A percentile compares a stretch with the other conserved stretches of the same genome.
These are phyloP conservation scores for Taiwanofungus camphoratus DNA, from an alignment of 1,284 basidiomycete species.

Conservation along the genomic window DNA sequence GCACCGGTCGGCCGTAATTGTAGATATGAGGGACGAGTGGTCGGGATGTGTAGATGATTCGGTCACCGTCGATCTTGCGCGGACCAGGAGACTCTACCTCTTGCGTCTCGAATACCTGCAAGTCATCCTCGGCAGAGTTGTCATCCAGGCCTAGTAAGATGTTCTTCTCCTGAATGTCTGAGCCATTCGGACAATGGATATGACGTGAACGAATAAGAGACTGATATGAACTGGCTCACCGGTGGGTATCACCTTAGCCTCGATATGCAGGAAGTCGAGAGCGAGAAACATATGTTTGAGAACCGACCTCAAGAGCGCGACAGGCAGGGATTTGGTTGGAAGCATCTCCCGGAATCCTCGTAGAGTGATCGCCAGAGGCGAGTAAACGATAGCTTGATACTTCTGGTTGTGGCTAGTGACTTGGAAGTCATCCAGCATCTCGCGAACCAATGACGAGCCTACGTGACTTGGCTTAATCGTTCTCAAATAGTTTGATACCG, in stretches of 20 bases:
- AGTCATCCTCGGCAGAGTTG: constrained; percentile 8
- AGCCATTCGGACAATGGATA: neutral
- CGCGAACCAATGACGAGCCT: constrained; percentile 6
- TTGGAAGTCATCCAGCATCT: constrained; percentile 13
- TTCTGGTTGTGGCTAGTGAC: constrained; percentile 6
- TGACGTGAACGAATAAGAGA: constrained; percentile 1
- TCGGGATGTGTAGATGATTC: constrained; percentile 11
- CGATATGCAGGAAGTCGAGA: constrained; percentile 19
- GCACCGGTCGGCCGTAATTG: constrained; percentile 11
- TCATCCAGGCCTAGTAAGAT: constrained; percentile 11
- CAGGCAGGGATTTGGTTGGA: constrained; percentile 5
- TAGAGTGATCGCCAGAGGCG: constrained; percentile 16
- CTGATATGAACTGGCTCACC: constrained; percentile 8
- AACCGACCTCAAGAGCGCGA: constrained; percentile 2
- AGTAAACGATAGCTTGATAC: constrained; percentile 8
- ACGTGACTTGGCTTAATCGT: constrained; percentile 5
- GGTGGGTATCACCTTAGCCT: constrained; percentile 20
- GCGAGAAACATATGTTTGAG: constrained; percentile 13
- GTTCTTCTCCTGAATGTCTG: constrained; percentile 13
- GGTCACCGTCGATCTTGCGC: constrained; percentile 12
- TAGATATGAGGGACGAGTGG: constrained; percentile 4
- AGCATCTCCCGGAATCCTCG: constrained; percentile 7
- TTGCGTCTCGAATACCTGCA: constrained; percentile 11
- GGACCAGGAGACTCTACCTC: constrained; percentile 8
- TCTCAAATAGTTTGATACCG: constrained; percentile 7